phyloP scores from a whole-genome alignment of 2,329 filamentous ascomycete genomes.

The Aspergillus sp. region DNA sequence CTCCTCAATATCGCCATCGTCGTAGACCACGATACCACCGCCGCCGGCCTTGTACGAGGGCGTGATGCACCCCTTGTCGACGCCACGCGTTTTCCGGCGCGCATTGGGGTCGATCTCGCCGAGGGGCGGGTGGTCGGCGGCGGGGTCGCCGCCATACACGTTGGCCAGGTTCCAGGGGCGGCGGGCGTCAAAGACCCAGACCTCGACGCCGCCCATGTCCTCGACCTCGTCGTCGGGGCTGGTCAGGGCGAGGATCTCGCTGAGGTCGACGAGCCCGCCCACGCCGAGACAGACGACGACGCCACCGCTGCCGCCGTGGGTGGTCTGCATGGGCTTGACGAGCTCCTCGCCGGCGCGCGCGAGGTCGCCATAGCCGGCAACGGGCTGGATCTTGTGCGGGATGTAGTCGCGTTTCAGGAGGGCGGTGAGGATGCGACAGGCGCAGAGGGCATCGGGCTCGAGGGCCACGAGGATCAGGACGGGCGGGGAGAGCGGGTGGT shows the following conservation, averaged over 20 bases:
- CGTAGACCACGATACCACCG: constrained; percentile 90
- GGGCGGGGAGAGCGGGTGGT: constrained; percentile 86
- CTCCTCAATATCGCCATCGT: constrained; percentile 92
- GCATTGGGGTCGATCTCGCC: constrained; percentile 43
- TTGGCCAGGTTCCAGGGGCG: constrained; percentile 94
- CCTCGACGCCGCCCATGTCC: constrained; percentile 78
- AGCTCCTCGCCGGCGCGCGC: constrained; percentile 74
- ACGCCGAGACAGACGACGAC: constrained; percentile 91
- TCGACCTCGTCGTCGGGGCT: constrained; percentile 61
- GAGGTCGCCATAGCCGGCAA: constrained; percentile 89
- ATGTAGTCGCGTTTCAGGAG: constrained; percentile 98
- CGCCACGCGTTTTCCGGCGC: constrained; percentile 59
- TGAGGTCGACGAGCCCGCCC: constrained; percentile 86
- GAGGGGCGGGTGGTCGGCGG: constrained; percentile 47
- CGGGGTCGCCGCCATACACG: constrained; percentile 75
- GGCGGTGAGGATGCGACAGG: constrained; percentile 87
- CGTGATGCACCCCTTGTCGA: constrained; percentile 70
- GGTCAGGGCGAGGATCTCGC: constrained; percentile 73
- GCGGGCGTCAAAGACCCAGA: constrained; percentile 90
- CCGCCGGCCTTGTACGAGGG: constrained; percentile 72
- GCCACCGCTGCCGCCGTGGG: constrained; percentile 78
- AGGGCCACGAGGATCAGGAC: constrained; percentile 90
- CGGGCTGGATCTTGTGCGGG: constrained; percentile 92
- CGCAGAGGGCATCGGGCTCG: constrained; percentile 92
- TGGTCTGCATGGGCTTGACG: constrained; percentile 81